Evolutionary conservation across 495 filamentous ascomycete genomes (phyloP), one percentile per base, ranked within the genome.

Genomic region (Antarctomyces pellizariae): DNA sequence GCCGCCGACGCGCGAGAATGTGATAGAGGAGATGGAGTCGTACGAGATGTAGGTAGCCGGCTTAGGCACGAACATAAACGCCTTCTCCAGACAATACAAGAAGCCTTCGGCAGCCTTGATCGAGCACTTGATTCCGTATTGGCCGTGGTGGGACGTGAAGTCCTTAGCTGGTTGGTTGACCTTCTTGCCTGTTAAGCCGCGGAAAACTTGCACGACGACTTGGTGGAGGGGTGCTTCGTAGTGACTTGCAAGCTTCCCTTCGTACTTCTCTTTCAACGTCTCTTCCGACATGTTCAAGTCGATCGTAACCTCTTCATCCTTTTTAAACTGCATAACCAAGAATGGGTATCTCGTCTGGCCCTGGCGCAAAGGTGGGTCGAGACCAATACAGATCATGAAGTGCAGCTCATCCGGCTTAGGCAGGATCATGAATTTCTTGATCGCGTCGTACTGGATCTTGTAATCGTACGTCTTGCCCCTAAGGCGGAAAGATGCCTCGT

Each of bases 391-490:
- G 35, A 95, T 83, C 50, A 99, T 73, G 25, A 67, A 78, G 44
- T 99, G 89, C 13, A 84, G 54, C 24, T 99, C 89, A 49, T 99
- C 89, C 5, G 86, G 83, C 54, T 95, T 99, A 3, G 89, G 89
- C 4, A 99, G 68, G 29, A 92, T 58, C 66, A 99, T 89, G 49
- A 95, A 95, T 50, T 95, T 95, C 57, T 99, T 99, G 55, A 93
- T 78, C 18, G 68, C 62, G 18, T 92, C 75, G 46, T 91, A 99
- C 52, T 91, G 79, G 35, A 99, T 92, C 61, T 99, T 99, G 66
- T 99, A 99, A 57, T 95, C 89, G 60, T 99, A 99, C 16, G 89
- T 99, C 52, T 95, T 95, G 26, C 89, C 89, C 26, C 89, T 84
- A 31, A 99, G 66, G 31, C 89, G 74, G 65, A 99, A 95, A 3